Evolutionary conservation across 805 yeast genomes (phyloP), one percentile per base, ranked within the genome.

Genomic region (Candida fluviatilis): DNA sequence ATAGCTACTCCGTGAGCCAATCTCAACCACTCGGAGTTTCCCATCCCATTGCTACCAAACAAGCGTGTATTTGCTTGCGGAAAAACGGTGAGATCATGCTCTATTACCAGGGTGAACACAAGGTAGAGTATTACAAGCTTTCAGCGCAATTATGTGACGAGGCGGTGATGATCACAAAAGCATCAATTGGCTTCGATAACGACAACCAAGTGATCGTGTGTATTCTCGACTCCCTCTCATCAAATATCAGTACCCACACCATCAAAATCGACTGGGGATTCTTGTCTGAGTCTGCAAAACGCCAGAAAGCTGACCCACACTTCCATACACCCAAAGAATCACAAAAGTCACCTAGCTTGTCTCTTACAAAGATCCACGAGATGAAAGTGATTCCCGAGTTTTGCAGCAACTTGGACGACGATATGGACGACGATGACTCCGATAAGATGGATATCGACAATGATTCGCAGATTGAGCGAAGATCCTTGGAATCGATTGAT

Each of bases 31-130:
- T 65, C 39, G 85, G 87, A 4, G 73, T 80, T 1, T 62, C 77
- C 47, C 93, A 85, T 57, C 93, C 95, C 3, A 60, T 78, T 17
- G 57, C 73, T 12, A 69, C 82, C 3, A 82, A 82, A 46, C 83
- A 83, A 41, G 93, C 90, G 2, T 78, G 88, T 49, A 59, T 85
- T 17, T 79, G 78, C 1, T 62, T 85, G 28, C 68, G 91, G 31
- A 67, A 72, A 39, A 76, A 78, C 46, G 95, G 93, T 1, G 65
- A 69, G 39, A 58, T 81, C 29, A 63, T 71, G 17, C 56, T 82
- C 19, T 79, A 80, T 65, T 82, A 75, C 51, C 91, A 82, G 53
- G 78, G 80, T 14, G 80, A 75, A 42, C 80, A 75, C 47, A 73
- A 76, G 34, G 69, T 78, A 15, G 85, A 80, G 41, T 82, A 78